A percentile compares a stretch with the other conserved stretches of the same genome.
Evolutionary conservation across 345 rosid genomes (phyloP).

Genomic region (Odontarrhena argentea): DNA sequence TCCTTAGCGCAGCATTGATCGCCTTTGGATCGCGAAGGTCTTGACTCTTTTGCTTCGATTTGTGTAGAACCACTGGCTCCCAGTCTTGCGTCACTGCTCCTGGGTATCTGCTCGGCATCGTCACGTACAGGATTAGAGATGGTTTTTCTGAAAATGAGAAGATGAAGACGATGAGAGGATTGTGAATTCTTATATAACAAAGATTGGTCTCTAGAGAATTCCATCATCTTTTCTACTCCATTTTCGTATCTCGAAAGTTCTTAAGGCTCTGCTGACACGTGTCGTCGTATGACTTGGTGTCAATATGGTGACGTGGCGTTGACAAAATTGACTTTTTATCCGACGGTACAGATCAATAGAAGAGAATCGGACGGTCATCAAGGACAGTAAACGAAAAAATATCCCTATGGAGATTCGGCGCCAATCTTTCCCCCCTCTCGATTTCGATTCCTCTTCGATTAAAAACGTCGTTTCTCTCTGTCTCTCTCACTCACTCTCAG

Average conservation of each 20-base stretch:
- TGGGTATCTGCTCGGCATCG: slow-evolving; percentile 67
- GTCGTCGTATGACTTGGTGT: slow-evolving; percentile 21
- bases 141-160: neutral
- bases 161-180: slow-evolving; percentile 6
- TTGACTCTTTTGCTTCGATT: slow-evolving; percentile 54
- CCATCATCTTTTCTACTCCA: slow-evolving; percentile 21
- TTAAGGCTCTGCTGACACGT: neutral
- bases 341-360: slow-evolving; percentile 26
- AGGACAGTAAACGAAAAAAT: neutral
- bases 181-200: slow-evolving; percentile 18
- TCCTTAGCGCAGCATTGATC: slow-evolving; percentile 68
- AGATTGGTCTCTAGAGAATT: slow-evolving; percentile 45
- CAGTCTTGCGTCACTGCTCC: slow-evolving; percentile 75
- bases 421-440: slow-evolving; percentile 39
- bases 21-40: slow-evolving; percentile 71
- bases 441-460: slow-evolving; percentile 4
- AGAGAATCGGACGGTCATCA: slow-evolving; percentile 29
- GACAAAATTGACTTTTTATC: slow-evolving; percentile 14
- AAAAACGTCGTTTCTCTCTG: neutral
- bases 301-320: slow-evolving; percentile 23
- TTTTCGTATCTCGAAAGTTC: slow-evolving; percentile 36
- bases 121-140: neutral
- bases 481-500: neutral
- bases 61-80: slow-evolving; percentile 83
- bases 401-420: slow-evolving; percentile 44